Evolutionary conservation across 306 rosid species (phyloP), one percentile per base, ranked within the genome.

Genomic region (Cucumis hystrix): DNA sequence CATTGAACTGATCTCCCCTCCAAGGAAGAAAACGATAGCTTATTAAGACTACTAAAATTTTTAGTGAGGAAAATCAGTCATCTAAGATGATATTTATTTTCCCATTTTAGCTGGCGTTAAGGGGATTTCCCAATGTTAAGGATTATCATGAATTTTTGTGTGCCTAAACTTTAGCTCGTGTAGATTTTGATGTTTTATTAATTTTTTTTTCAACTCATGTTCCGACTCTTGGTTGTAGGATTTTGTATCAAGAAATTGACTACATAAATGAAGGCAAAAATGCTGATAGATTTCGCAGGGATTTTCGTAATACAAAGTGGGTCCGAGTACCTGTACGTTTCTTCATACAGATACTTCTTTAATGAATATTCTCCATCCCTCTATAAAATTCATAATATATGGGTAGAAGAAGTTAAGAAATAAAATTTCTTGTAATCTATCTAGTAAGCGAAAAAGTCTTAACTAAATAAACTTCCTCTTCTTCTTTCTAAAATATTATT

Each of bases 241-340:
- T 92, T 77, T 84, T 92, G 85, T 92, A 90, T 80, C 96, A 92
- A 88, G 97, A 92, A 89, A 92, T 92, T 79, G 97, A 92, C 84
- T 92, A 92, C 45, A 86, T 92, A 81, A 92, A 92, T 78, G 96
- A 92, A 87, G 97, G 97, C 76, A 92, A 88, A 85, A 92, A 92
- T 82, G 97, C 96, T 17, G 96, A 92, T 78, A 85, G 87, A 80
- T 90, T 92, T 80, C 93, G 92, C 74, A 75, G 97, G 75, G 97
- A 92, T 87, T 90, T 92, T 82, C 88, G 96, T 80, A 92, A 92
- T 85, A 79, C 80, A 77, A 92, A 92, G 91, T 92, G 97, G 97
- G 97, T 92, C 77, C 93, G 97, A 80, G 87, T 92, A 62, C 97
- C 97, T 85, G 97, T 90, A 90, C 77, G 97, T 87, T 83, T 82